A percentile compares a stretch with the other conserved stretches of the same genome.
Conservation (phyloP, 2,329 filamentous ascomycete genomes). For the Juglanconis oblonga region DNA sequence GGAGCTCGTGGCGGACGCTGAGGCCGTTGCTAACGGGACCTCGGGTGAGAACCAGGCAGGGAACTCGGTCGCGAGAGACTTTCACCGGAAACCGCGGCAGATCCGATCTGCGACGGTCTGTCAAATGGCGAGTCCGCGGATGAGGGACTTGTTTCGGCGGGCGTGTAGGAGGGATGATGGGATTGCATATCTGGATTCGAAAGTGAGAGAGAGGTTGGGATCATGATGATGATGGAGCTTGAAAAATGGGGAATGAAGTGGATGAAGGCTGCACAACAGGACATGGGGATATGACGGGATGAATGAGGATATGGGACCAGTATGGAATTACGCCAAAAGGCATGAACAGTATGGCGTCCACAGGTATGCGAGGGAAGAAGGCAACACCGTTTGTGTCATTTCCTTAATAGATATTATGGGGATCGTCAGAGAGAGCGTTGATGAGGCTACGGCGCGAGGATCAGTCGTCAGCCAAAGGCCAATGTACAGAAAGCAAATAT, state of each 20-base stretch:
- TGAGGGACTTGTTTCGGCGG: constrained; percentile 70
- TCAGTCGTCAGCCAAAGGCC: no score
- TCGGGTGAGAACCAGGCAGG: neutral
- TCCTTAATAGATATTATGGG: no score
- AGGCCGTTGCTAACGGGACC: constrained; percentile 29
- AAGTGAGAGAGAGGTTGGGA: constrained; percentile 56
- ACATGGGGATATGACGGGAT: neutral
- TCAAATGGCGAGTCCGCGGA: constrained; percentile 76
- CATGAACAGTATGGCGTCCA: no score
- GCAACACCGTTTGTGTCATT: no score
- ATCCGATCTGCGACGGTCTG: constrained; percentile 56
- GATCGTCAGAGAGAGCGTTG: no score
- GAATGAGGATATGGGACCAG: neutral
- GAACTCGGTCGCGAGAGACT: constrained; percentile 56
- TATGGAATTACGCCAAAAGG: no score
- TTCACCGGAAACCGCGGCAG: constrained; percentile 59
- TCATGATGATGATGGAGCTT: neutral
- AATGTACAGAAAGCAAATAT: no score
- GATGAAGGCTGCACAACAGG: neutral
- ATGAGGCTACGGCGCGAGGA: no score
- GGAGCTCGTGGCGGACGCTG: constrained; percentile 46
- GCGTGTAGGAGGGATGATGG: constrained; percentile 64
- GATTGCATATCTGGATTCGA: constrained; percentile 56
- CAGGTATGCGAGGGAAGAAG: no score
- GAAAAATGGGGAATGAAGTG: neutral